Percentiles rank a stretch among this genome's conserved stretches.
Evolutionary conservation across 2,329 filamentous ascomycete species (phyloP).

Genomic region (Hymenoscyphus fructigenus): DNA sequence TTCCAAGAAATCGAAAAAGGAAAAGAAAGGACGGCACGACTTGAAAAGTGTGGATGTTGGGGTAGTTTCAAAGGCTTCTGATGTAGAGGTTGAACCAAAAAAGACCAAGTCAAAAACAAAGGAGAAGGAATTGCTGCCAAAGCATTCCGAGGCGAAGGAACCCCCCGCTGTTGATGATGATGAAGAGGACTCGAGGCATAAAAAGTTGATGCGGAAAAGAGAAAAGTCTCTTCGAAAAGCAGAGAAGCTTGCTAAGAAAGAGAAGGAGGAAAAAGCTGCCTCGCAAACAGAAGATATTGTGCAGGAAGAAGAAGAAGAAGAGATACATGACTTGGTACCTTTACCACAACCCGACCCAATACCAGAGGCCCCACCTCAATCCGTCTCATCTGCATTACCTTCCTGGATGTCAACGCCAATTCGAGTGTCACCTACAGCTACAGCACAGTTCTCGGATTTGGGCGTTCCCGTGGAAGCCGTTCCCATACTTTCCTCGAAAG

Average conservation of each 20-base stretch:
- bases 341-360: slow-evolving; percentile 74
- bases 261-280: slow-evolving; percentile 34
- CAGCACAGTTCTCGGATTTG: slow-evolving; percentile 61
- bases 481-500: slow-evolving; percentile 63
- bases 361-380: slow-evolving; percentile 54
- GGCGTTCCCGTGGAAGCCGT: slow-evolving; percentile 61
- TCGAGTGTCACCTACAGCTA: slow-evolving; percentile 61
- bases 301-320: slow-evolving; percentile 41
- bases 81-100: slow-evolving; percentile 5
- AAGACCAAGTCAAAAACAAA: slow-evolving; percentile 18
- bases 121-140: slow-evolving; percentile 11
- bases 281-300: slow-evolving; percentile 36
- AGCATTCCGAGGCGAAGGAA: background rate
- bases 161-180: background rate
- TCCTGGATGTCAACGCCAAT: slow-evolving; percentile 76
- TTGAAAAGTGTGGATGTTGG: background rate
- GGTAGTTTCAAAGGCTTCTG: background rate
- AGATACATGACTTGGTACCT: slow-evolving; percentile 72
- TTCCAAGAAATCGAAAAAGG: slow-evolving; percentile 9
- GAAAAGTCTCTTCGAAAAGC: slow-evolving; percentile 54
- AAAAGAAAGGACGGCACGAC: background rate
- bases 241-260: slow-evolving; percentile 41
- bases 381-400: slow-evolving; percentile 76
- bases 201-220: slow-evolving; percentile 53
- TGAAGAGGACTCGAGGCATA: slow-evolving; percentile 33